Percentiles rank a stretch among this genome's conserved stretches.
Conservation (phyloP, 345 rosid species). For the Arabis hirsuta region DNA sequence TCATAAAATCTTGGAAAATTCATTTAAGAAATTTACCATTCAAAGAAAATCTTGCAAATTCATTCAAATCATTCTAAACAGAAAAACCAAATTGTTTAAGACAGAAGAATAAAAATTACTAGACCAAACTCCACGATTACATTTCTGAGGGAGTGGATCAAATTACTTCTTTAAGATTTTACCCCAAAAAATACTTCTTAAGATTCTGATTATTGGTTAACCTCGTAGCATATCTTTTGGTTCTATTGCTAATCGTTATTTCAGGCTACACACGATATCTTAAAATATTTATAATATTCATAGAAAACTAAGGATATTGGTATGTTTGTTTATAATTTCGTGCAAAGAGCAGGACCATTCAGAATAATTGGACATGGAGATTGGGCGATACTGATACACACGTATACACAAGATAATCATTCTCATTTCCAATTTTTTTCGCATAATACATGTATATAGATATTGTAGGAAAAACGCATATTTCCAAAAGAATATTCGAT, state of each 20-base stretch:
- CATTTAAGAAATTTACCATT: no score
- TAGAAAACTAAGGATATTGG: constrained; percentile 21
- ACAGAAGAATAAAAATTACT: not conserved
- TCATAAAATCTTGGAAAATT: no score
- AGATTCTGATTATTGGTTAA: not conserved
- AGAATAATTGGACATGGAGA: constrained; percentile 36
- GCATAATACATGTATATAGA: not conserved
- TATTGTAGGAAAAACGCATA: constrained; percentile 24
- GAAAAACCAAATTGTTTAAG: no score
- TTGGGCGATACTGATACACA: constrained; percentile 38
- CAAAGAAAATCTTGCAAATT: no score
- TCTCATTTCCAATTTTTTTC: not conserved
- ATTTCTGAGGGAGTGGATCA: not conserved
- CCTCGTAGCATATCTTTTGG: not conserved
- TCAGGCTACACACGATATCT: not conserved
- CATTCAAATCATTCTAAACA: no score
- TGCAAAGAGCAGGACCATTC: constrained; percentile 29
- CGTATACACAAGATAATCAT: constrained; percentile 41
- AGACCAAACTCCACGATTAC: not conserved
- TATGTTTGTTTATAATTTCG: constrained; percentile 20
- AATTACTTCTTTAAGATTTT: not conserved
- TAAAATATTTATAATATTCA: not conserved
- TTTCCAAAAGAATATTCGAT: constrained; percentile 37
- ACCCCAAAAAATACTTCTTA: not conserved
- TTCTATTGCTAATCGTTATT: not conserved